These are phyloP conservation scores for Talaromyces sp. DNA, from an alignment of 2,329 filamentous ascomycete genomes.

Conservation along the genomic window DNA sequence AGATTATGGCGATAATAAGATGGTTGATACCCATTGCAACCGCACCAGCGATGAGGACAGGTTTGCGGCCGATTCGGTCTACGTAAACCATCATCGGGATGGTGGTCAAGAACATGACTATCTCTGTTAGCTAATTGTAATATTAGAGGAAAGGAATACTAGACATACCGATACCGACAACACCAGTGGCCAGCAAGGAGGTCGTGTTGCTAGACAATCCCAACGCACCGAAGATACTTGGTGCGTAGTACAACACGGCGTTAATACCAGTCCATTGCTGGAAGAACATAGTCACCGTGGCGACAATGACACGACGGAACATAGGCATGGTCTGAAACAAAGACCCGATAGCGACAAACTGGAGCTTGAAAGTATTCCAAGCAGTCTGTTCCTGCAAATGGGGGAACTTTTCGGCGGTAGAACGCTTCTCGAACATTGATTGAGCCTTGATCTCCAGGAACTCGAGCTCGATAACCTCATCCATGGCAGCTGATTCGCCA, in stretches of 20 bases:
- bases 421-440: slow-evolving; percentile 72
- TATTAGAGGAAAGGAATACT: background rate
- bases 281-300: slow-evolving; percentile 46
- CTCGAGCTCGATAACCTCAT: slow-evolving; percentile 68
- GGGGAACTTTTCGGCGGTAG: slow-evolving; percentile 66
- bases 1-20: slow-evolving; percentile 66
- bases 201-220: slow-evolving; percentile 30
- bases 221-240: slow-evolving; percentile 31
- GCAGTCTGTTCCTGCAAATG: slow-evolving; percentile 59
- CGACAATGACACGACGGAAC: slow-evolving; percentile 50
- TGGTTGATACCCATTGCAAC: slow-evolving; percentile 68
- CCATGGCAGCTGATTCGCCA: slow-evolving; percentile 54
- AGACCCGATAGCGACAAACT: slow-evolving; percentile 47
- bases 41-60: slow-evolving; percentile 47
- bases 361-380: slow-evolving; percentile 65
- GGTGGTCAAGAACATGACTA: slow-evolving; percentile 21
- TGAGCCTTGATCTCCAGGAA: slow-evolving; percentile 83
- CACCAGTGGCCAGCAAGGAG: slow-evolving; percentile 31
- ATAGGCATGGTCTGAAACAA: slow-evolving; percentile 42
- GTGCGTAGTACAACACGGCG: slow-evolving; percentile 42
- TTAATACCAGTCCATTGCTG: slow-evolving; percentile 54
- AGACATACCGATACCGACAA: slow-evolving; percentile 31
- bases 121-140: background rate
- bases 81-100: slow-evolving; percentile 36
- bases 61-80: slow-evolving; percentile 35